Conservation (phyloP, 2,329 filamentous ascomycete species). For the Trichoderma aggressivum region DNA sequence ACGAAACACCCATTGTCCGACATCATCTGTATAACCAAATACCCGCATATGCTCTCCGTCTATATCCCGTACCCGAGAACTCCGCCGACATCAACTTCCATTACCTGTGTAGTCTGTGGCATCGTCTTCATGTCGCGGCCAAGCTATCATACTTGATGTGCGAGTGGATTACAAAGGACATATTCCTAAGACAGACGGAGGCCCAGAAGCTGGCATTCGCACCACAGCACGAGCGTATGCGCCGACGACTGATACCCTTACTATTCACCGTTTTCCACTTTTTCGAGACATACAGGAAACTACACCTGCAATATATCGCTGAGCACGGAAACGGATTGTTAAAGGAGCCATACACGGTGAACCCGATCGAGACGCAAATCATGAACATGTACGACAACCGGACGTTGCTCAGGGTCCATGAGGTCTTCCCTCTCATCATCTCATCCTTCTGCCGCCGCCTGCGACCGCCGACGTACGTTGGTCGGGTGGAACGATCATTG, state of each 20-base stretch:
- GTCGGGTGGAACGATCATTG: conserved; percentile 58
- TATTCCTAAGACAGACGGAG: conserved; percentile 58
- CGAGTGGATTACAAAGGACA: conserved; percentile 63
- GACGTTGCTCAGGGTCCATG: conserved; percentile 60
- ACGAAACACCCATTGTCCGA: conserved; percentile 59
- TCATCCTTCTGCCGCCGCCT: conserved; percentile 62
- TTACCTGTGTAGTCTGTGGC: conserved; percentile 62
- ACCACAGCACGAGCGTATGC: conserved; percentile 61
- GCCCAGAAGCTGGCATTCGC: conserved; percentile 55
- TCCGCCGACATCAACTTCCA: conserved; percentile 52
- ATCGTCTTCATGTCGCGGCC: conserved; percentile 60
- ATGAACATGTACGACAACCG: conserved; percentile 64
- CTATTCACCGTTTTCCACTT: conserved; percentile 66
- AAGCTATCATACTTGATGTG: conserved; percentile 61
- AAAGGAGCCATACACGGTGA: conserved; percentile 54
- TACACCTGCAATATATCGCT: conserved; percentile 55
- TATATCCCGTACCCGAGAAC: conserved; percentile 54
- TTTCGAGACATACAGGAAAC: conserved; percentile 60
- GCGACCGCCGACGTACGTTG: conserved; percentile 62
- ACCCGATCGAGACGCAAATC: conserved; percentile 60
- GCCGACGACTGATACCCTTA: conserved; percentile 59
- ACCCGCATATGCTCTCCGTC: conserved; percentile 56
- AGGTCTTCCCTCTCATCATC: conserved; percentile 62
- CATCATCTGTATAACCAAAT: conserved; percentile 59
- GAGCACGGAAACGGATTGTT: conserved; percentile 52